These are phyloP conservation scores for Fusarium heterosporum DNA, from an alignment of 2,329 filamentous ascomycete genomes.

Conservation along the genomic window DNA sequence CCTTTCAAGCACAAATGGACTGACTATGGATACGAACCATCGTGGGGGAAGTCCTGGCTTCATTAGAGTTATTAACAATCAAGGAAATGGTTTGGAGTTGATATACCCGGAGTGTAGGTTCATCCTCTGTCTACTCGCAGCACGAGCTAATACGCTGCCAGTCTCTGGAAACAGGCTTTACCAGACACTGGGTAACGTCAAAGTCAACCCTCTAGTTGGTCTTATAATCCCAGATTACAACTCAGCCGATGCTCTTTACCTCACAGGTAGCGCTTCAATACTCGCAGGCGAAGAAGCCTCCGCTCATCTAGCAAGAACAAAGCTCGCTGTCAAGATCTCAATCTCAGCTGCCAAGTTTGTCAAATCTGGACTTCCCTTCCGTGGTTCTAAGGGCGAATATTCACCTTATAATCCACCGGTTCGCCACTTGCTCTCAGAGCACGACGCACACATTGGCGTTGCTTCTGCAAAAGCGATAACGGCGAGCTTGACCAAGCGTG, in stretches of 20 bases:
- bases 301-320: conserved; percentile 73
- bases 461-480: conserved; percentile 37
- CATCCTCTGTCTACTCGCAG: neutral
- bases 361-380: conserved; percentile 73
- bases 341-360: conserved; percentile 73
- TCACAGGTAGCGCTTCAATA: conserved; percentile 76
- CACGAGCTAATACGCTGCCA: conserved; percentile 36
- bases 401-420: conserved; percentile 86
- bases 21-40: conserved; percentile 86
- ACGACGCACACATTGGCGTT: conserved; percentile 33
- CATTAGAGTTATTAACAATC: conserved; percentile 73
- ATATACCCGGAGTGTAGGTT: conserved; percentile 78
- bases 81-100: conserved; percentile 61
- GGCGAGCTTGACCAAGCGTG: conserved; percentile 70
- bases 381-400: conserved; percentile 66
- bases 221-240: conserved; percentile 80
- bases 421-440: conserved; percentile 72
- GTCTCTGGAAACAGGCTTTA: conserved; percentile 85
- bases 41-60: conserved; percentile 82
- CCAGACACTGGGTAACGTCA: conserved; percentile 83
- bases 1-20: conserved; percentile 73
- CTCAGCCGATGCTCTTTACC: conserved; percentile 78
- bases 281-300: conserved; percentile 73
- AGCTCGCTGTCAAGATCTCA: conserved; percentile 77
- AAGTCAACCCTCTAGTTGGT: conserved; percentile 73